These are phyloP conservation scores for Exophiala xenobiotica DNA, from an alignment of 2,329 filamentous ascomycete species.

Conservation along the genomic window DNA sequence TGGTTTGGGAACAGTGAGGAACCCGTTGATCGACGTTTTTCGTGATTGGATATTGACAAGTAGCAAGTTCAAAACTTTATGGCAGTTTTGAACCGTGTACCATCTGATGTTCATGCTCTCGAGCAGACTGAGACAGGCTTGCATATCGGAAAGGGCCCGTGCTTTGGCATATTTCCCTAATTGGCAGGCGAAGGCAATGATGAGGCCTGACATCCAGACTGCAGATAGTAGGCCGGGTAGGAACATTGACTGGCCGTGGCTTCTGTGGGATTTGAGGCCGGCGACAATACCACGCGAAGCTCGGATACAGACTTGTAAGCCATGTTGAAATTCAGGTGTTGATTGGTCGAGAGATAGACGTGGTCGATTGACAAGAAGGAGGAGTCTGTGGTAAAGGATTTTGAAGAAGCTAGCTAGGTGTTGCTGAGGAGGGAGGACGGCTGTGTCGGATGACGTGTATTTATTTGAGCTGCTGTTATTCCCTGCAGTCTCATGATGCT, in stretches of 20 bases:
- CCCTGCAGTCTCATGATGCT: neutral
- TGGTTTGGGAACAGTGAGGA: slow-evolving; percentile 23
- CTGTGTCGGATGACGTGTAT: slow-evolving; percentile 3
- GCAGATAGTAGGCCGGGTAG: slow-evolving; percentile 43
- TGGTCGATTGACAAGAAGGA: slow-evolving; percentile 42
- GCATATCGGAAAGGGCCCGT: slow-evolving; percentile 40
- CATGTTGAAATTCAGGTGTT: slow-evolving; percentile 42
- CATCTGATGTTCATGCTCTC: slow-evolving; percentile 39
- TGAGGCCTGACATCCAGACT: slow-evolving; percentile 43
- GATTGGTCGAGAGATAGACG: slow-evolving; percentile 40
- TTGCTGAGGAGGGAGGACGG: slow-evolving; percentile 15
- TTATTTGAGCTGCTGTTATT: neutral
- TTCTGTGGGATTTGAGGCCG: slow-evolving; percentile 37
- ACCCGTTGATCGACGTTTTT: slow-evolving; percentile 27
- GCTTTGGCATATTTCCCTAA: slow-evolving; percentile 39
- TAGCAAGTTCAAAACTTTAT: slow-evolving; percentile 38
- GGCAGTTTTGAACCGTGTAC: slow-evolving; percentile 43
- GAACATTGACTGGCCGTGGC: slow-evolving; percentile 38
- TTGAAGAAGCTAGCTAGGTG: slow-evolving; percentile 39
- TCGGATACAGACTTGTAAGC: slow-evolving; percentile 42
- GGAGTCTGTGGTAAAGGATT: slow-evolving; percentile 43
- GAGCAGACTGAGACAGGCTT: slow-evolving; percentile 36
- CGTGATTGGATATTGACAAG: slow-evolving; percentile 36
- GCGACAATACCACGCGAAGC: slow-evolving; percentile 41
- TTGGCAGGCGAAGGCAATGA: slow-evolving; percentile 44